Conservation (phyloP, 371 early-diverging fungal genomes). For the Saksenaea vasiformis region DNA sequence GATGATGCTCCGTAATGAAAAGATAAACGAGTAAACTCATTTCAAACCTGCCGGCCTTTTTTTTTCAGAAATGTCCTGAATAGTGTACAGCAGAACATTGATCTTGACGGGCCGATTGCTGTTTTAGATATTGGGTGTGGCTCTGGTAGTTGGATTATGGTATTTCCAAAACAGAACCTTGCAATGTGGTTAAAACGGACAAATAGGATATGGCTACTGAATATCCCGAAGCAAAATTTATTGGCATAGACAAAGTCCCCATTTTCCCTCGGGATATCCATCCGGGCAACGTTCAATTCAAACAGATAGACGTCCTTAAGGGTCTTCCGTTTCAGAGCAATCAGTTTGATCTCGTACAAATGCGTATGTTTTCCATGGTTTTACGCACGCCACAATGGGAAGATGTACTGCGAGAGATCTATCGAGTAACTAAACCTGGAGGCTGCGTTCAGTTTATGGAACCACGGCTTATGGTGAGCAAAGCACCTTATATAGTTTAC, state of each 20-base stretch:
- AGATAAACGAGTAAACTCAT: too few relatives aligned
- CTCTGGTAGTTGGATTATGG: conserved; percentile 56
- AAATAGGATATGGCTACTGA: conserved; percentile 57
- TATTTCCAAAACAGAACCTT: too few relatives aligned
- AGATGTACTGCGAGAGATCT: conserved; percentile 45
- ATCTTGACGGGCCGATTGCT: conserved; percentile 9
- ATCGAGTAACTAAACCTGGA: conserved; percentile 59
- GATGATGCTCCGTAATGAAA: too few relatives aligned
- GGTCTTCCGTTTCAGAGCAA: conserved; percentile 58
- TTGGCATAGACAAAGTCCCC: conserved; percentile 56
- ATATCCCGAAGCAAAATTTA: conserved; percentile 51
- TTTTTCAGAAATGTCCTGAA: conserved; percentile 14
- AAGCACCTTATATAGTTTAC: background rate
- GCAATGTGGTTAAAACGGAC: too few relatives aligned
- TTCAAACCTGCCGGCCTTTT: background rate
- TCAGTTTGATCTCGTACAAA: conserved; percentile 62
- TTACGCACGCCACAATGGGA: conserved; percentile 54
- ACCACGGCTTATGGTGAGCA: conserved; percentile 27
- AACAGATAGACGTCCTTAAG: conserved; percentile 44
- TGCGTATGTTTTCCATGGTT: conserved; percentile 55
- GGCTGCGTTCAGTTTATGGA: conserved; percentile 60
- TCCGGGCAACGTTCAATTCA: conserved; percentile 48
- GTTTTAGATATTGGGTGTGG: conserved; percentile 25
- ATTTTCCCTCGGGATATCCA: conserved; percentile 51
- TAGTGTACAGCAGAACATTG: background rate